Conservation (phyloP, 345 rosid genomes). For the Mercurialis annua region DNA sequence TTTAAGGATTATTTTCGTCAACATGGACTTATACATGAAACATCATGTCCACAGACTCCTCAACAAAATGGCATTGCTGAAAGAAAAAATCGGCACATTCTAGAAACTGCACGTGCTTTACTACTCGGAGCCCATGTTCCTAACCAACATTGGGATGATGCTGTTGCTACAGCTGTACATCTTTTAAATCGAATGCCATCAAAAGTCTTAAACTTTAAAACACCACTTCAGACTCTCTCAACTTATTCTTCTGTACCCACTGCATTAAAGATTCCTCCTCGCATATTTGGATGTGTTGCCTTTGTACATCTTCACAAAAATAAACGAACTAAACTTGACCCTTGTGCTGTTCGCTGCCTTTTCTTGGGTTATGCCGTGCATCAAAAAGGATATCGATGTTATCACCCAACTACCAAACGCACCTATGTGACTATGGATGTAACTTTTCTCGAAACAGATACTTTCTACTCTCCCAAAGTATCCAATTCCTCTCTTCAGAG, state of each 20-base stretch:
- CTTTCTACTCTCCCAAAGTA: too few relatives aligned
- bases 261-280: background rate
- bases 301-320: background rate
- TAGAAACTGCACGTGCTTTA: background rate
- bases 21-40: background rate
- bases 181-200: background rate
- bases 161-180: background rate
- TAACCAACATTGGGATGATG: background rate
- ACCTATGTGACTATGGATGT: background rate
- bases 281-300: background rate
- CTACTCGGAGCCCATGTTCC: background rate
- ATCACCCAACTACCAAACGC: background rate
- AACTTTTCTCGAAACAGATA: background rate
- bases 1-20: background rate
- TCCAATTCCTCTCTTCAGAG: too few relatives aligned
- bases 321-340: background rate
- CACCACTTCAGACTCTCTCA: background rate
- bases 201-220: background rate
- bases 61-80: background rate
- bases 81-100: background rate
- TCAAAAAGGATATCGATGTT: background rate
- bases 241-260: background rate
- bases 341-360: background rate
- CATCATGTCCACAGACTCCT: background rate
- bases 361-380: background rate